These are phyloP conservation scores for Talaromyces atroroseus DNA, from an alignment of 2,329 filamentous ascomycete species.

Conservation along the genomic window DNA sequence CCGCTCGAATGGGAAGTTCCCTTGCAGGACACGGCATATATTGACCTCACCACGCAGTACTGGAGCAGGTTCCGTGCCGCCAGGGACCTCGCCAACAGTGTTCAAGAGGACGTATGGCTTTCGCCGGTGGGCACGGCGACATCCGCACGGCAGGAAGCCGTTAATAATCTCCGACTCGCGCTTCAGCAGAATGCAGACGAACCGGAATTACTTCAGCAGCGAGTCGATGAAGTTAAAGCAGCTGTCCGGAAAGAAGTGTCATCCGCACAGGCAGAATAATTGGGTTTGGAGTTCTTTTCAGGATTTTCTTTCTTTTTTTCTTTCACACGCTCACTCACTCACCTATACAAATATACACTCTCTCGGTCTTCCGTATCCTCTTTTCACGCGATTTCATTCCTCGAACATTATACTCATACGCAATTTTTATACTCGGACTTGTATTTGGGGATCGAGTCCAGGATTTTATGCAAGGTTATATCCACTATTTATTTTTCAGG, in stretches of 20 bases:
- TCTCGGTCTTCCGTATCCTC: not conserved
- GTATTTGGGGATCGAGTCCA: not conserved
- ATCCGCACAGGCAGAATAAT: not conserved
- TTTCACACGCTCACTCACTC: not conserved
- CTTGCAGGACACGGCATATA: conserved; percentile 20
- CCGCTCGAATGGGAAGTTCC: conserved; percentile 20
- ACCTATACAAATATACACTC: too few relatives aligned
- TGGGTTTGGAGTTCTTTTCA: not conserved
- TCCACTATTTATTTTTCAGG: not conserved
- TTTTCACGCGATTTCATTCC: not conserved
- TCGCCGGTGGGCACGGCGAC: conserved; percentile 2
- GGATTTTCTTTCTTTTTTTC: not conserved
- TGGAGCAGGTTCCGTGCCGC: conserved; percentile 18
- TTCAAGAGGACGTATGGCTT: conserved; percentile 17
- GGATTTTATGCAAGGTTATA: not conserved
- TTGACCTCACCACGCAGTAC: conserved; percentile 17
- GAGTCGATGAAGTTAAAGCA: conserved; percentile 14
- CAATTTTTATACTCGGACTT: not conserved
- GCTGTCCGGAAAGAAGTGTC: conserved; percentile 5
- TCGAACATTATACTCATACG: not conserved
- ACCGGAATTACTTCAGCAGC: conserved; percentile 13
- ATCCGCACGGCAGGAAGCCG: conserved; percentile 11
- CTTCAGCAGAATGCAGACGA: conserved; percentile 15
- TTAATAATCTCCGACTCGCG: conserved; percentile 11
- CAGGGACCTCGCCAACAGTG: conserved; percentile 15